Evolutionary conservation across 164 flowering plant genomes (phyloP).

Genomic region (Protea cynaroides): DNA sequence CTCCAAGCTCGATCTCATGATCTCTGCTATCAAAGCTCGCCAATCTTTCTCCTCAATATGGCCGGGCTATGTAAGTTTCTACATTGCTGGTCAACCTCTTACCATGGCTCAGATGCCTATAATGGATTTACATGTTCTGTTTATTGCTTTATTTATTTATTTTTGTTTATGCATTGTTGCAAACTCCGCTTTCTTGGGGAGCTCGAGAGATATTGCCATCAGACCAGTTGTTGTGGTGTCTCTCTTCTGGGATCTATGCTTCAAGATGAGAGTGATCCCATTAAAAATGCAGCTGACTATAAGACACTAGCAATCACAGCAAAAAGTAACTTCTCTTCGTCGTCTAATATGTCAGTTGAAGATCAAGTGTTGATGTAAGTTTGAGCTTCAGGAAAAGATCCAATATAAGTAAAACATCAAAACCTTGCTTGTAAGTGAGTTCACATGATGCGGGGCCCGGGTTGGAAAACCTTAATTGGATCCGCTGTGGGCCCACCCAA

Average conservation of each 20-base stretch:
- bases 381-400: no score
- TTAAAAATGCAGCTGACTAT: conserved; percentile 38
- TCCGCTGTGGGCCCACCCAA: no score
- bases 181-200: conserved; percentile 97
- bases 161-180: conserved; percentile 11
- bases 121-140: not conserved
- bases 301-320: conserved; percentile 85
- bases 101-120: not conserved
- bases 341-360: no score
- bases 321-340: no score
- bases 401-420: no score
- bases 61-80: conserved; percentile 60
- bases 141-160: not conserved
- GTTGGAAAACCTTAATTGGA: no score
- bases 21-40: conserved; percentile 79
- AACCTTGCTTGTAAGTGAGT: no score
- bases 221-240: conserved; percentile 98
- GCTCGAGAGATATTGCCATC: conserved; percentile 91
- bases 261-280: conserved; percentile 58
- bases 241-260: conserved; percentile 76
- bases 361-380: no score
- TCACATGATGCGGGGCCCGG: no score
- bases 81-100: not conserved
- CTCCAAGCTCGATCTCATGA: no score
- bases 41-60: conserved; percentile 52